Conservation (phyloP, 352 stramenopile genomes). For the Globisporangium iwayamae region DNA sequence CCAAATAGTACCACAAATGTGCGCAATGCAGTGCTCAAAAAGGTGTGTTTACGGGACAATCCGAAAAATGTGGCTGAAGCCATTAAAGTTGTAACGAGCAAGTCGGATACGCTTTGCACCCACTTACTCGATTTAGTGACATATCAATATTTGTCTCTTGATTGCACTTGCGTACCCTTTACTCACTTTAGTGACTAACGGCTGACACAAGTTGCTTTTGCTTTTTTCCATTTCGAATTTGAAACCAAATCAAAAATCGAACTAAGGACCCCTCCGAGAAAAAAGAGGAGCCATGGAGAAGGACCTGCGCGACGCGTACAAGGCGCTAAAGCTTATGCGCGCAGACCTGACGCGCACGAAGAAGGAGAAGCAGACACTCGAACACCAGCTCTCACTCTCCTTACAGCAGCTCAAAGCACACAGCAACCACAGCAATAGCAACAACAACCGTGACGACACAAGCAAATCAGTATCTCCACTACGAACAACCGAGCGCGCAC, state of each 20-base stretch:
- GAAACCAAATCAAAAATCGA: conserved; percentile 1
- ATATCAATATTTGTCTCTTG: no score
- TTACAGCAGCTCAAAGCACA: background rate
- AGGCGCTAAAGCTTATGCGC: conserved; percentile 21
- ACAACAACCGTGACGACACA: background rate
- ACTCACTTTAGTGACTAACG: background rate
- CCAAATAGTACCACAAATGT: no score
- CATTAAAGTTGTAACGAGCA: no score
- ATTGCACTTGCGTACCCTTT: no score
- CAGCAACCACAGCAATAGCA: background rate
- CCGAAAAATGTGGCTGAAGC: no score
- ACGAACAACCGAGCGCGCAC: conserved; percentile 3
- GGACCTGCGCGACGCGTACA: conserved; percentile 24
- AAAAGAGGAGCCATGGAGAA: conserved; percentile 3
- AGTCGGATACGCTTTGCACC: no score
- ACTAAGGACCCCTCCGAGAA: background rate
- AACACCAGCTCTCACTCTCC: conserved; percentile 2
- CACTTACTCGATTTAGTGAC: no score
- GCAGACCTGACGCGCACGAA: conserved; percentile 18
- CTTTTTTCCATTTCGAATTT: background rate
- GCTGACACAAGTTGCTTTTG: background rate
- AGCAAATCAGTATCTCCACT: background rate
- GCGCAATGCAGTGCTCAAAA: no score
- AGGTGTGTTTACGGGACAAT: no score
- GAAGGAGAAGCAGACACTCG: conserved; percentile 17